These are phyloP conservation scores for Tulasnella sp. DNA, from an alignment of 768 basidiomycete species.

Conservation along the genomic window DNA sequence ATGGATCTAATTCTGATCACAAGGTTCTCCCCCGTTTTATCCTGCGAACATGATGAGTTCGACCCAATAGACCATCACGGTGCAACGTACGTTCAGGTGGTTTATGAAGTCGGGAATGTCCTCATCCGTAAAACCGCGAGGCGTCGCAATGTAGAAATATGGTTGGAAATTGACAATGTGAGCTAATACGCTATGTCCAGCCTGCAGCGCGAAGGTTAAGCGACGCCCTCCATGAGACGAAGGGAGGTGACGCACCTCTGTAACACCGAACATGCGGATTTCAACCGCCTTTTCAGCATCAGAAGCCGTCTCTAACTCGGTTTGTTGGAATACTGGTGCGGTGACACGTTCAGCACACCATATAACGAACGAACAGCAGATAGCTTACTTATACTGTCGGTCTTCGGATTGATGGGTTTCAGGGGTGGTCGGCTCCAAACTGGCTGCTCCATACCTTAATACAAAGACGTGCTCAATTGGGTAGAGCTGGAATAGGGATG, in stretches of 20 bases:
- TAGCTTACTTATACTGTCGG: slow-evolving; percentile 53
- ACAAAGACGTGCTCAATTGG: not conserved
- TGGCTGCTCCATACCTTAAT: slow-evolving; percentile 33
- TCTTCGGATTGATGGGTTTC: slow-evolving; percentile 41
- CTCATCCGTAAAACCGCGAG: slow-evolving; percentile 61
- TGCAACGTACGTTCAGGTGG: slow-evolving; percentile 56
- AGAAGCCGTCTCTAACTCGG: slow-evolving; percentile 68
- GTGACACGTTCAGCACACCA: not conserved
- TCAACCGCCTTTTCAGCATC: slow-evolving; percentile 37
- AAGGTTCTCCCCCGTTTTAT: slow-evolving; percentile 23
- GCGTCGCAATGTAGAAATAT: slow-evolving; percentile 85
- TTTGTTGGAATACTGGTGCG: slow-evolving; percentile 80
- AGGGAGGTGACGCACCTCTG: slow-evolving; percentile 41
- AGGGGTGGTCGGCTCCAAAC: slow-evolving; percentile 57
- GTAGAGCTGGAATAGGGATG: not conserved
- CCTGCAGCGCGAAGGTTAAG: slow-evolving; percentile 29
- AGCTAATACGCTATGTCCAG: slow-evolving; percentile 79
- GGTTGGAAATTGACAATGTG: slow-evolving; percentile 74
- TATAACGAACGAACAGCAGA: not conserved
- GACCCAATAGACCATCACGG: not conserved
- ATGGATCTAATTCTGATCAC: slow-evolving; percentile 48
- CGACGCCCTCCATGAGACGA: not conserved
- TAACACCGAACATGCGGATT: slow-evolving; percentile 79
- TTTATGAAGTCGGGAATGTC: slow-evolving; percentile 55
- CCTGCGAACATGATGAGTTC: slow-evolving; percentile 7